These are phyloP conservation scores for Colletotrichum trifolii DNA, from an alignment of 2,329 filamentous ascomycete species.

Conservation along the genomic window DNA sequence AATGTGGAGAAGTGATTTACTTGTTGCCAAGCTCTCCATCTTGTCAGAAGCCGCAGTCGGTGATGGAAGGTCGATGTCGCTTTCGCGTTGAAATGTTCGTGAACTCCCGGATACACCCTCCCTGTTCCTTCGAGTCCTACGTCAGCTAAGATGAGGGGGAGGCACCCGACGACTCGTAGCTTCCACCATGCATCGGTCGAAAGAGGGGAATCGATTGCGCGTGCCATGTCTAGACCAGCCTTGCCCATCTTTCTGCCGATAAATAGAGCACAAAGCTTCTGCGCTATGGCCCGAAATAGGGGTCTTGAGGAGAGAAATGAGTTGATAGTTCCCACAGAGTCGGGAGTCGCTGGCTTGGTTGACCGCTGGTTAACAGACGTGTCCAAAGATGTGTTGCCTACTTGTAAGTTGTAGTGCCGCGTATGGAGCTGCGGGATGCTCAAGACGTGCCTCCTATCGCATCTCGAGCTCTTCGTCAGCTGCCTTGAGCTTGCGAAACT, in stretches of 20 bases:
- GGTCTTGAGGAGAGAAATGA: conserved; percentile 1
- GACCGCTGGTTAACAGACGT: conserved; percentile 22
- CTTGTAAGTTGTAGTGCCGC: not conserved
- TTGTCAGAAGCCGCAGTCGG: not conserved
- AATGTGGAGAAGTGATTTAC: not conserved
- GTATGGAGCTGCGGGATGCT: conserved; percentile 8
- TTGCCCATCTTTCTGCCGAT: conserved; percentile 1
- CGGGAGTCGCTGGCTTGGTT: conserved; percentile 2
- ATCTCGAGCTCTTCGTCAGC: conserved; percentile 9
- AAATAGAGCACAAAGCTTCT: not conserved
- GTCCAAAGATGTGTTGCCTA: conserved; percentile 1
- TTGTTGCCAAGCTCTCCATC: not conserved
- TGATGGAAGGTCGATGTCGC: conserved; percentile 6
- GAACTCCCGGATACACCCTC: not conserved
- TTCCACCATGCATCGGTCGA: conserved; percentile 20
- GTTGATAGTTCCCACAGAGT: not conserved
- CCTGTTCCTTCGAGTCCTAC: not conserved
- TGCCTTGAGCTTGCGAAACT: not conserved
- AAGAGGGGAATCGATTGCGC: conserved; percentile 16
- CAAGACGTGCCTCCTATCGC: conserved; percentile 7
- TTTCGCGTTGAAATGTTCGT: conserved; percentile 21
- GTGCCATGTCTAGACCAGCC: conserved; percentile 2
- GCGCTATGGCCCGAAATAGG: not conserved
- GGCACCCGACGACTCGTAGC: conserved; percentile 11
- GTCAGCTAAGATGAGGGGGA: not conserved